Conservation (phyloP, 768 basidiomycete species). For the Mycena epipterygia region DNA sequence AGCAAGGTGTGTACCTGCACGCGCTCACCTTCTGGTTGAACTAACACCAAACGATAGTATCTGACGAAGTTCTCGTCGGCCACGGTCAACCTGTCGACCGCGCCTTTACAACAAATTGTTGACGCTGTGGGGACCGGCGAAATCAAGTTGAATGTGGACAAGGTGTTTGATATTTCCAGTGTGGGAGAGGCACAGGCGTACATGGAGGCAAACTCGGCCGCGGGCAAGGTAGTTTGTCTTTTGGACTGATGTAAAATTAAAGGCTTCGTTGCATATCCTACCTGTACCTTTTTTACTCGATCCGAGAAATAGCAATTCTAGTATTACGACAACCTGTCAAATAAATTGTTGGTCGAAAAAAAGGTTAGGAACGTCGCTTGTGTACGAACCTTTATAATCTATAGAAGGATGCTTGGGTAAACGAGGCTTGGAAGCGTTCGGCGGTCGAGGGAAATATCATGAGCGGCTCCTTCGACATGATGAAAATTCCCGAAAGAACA, state of each 20-base stretch:
- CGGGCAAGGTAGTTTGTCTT: constrained; percentile 42
- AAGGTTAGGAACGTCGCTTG: not conserved
- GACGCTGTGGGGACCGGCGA: constrained; percentile 39
- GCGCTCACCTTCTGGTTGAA: too few species aligned
- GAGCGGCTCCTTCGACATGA: constrained; percentile 69
- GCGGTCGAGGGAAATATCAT: constrained; percentile 66
- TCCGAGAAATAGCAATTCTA: too few species aligned
- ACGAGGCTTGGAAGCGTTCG: constrained; percentile 66
- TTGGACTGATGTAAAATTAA: too few species aligned
- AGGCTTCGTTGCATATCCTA: too few species aligned
- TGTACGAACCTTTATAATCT: constrained; percentile 47
- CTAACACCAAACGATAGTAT: constrained; percentile 19
- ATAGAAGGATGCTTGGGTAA: constrained; percentile 61
- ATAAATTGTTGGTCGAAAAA: not conserved
- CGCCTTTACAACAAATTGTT: constrained; percentile 40
- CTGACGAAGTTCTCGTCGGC: constrained; percentile 38
- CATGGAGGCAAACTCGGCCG: constrained; percentile 42
- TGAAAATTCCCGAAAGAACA: constrained; percentile 67
- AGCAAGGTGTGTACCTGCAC: too few species aligned
- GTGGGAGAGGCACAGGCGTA: constrained; percentile 39
- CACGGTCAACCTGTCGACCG: constrained; percentile 35
- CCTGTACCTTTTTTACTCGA: too few species aligned
- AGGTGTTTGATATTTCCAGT: constrained; percentile 40
- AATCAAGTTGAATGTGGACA: constrained; percentile 37
- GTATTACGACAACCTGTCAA: not conserved